These are phyloP conservation scores for Boletus calvinii DNA, from an alignment of 1,284 basidiomycete species.

Conservation along the genomic window DNA sequence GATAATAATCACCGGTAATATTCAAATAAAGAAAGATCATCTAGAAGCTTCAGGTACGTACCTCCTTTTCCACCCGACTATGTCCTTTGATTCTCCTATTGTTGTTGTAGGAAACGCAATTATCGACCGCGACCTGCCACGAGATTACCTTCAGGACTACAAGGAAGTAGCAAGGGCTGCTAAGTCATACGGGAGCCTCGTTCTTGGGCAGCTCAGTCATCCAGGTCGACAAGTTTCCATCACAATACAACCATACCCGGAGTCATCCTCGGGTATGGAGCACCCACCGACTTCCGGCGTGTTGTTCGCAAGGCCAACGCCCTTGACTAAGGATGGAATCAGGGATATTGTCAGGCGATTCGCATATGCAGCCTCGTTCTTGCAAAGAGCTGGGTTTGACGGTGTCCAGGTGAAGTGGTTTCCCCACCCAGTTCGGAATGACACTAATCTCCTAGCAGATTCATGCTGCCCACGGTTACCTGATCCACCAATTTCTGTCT, in stretches of 20 bases:
- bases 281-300: constrained; percentile 36
- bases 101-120: constrained; percentile 30
- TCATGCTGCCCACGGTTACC: constrained; percentile 51
- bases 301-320: constrained; percentile 31
- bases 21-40: constrained; percentile 36
- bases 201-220: constrained; percentile 34
- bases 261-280: constrained; percentile 34
- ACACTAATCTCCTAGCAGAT: constrained; percentile 15
- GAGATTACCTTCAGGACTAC: constrained; percentile 27
- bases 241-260: constrained; percentile 36
- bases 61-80: background rate
- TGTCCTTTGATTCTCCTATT: background rate
- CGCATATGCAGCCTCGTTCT: constrained; percentile 28
- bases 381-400: constrained; percentile 32
- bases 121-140: constrained; percentile 31
- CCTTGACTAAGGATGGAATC: constrained; percentile 32
- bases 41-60: constrained; percentile 32
- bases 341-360: constrained; percentile 31
- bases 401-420: constrained; percentile 27
- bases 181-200: constrained; percentile 30
- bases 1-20: constrained; percentile 34
- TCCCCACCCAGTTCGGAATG: background rate
- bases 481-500: constrained; percentile 42
- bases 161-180: constrained; percentile 29
- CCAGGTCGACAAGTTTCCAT: constrained; percentile 37